Base-by-base conservation (phyloP, 2,329 filamentous ascomycete species). In the Ceratocystis eucalypticola region DNA sequence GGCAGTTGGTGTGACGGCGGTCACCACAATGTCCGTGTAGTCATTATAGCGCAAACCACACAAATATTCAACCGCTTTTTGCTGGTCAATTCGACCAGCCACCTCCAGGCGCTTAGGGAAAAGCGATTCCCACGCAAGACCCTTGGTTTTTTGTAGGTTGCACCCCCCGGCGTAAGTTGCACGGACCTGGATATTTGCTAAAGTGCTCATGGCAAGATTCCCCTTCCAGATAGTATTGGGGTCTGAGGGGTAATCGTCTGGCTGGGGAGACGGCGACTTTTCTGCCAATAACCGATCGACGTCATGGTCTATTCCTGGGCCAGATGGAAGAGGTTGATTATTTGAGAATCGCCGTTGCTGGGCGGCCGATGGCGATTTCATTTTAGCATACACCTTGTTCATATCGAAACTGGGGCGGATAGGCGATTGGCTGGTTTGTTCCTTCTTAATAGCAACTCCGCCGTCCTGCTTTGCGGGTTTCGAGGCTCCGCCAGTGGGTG, bases 281-380 rank as follows among this genome's bases (percentile, higher is more conserved):
- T 96, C 91, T 71, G 92, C 84, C 6, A 97, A 82, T 70, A 99
- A 80, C 50, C 91, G 85, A 74, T 99, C 94, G 22, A 99, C 89
- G 68, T 97, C 94, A 2, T 89, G 84, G 74, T 99, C 93, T 15
- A 88, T 84, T 17, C 84, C 88, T 0, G 87, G 82, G 1, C 85
- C 84, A 66, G 78, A 76, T 5, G 78, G 75, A 15, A 77, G 73
- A 71, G 75, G 70, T 53, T 76, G 75, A 45, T 78, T 76, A 65
- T 44, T 77, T 61, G 80, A 84, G 53, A 78, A 75, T 59, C 80
- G 78, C 50, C 79, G 78, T 69, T 74, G 76, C 67, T 77, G 75
- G 61, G 79, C 75, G 12, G 55, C 55, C 28, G 55, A 30, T 20
- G 61, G 61, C 12, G 61, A 63, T 48, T 87, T 86, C 50, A 95